Evolutionary conservation across 2,329 filamentous ascomycete species (phyloP).

Genomic region (Ophiostoma tasmaniense): DNA sequence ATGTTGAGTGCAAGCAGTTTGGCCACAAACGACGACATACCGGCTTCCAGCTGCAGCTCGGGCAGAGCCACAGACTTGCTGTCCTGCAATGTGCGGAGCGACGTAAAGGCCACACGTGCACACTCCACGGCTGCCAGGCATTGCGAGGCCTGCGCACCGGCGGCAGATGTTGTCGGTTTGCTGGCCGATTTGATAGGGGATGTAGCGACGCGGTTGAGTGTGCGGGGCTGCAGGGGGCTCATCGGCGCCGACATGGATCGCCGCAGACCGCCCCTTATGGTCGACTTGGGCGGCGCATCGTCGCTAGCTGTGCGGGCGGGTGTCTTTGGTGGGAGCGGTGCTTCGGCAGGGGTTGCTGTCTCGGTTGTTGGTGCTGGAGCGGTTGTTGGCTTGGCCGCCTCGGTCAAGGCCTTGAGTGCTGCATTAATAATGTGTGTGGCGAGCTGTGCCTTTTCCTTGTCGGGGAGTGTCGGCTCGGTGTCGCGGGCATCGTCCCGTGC

Average conservation of each 20-base stretch:
- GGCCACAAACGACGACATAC: slow-evolving; percentile 60
- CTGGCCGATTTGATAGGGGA: slow-evolving; percentile 34
- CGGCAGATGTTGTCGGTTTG: slow-evolving; percentile 16
- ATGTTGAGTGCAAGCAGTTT: slow-evolving; percentile 58
- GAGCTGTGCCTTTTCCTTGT: slow-evolving; percentile 55
- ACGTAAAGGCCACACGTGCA: slow-evolving; percentile 57
- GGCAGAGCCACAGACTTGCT: slow-evolving; percentile 46
- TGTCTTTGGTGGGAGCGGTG: not conserved
- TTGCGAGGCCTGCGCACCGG: slow-evolving; percentile 21
- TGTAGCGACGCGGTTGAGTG: slow-evolving; percentile 52
- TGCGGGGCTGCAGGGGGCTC: slow-evolving; percentile 52
- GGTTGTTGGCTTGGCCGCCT: slow-evolving; percentile 48
- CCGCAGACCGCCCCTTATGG: slow-evolving; percentile 36
- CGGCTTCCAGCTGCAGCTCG: slow-evolving; percentile 61
- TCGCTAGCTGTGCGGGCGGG: slow-evolving; percentile 4
- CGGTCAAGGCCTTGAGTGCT: slow-evolving; percentile 59
- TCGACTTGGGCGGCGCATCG: slow-evolving; percentile 24
- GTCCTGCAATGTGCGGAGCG: slow-evolving; percentile 50
- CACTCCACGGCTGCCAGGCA: slow-evolving; percentile 59
- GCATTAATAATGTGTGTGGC: slow-evolving; percentile 67
- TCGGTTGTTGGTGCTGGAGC: slow-evolving; percentile 23
- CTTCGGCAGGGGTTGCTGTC: not conserved
- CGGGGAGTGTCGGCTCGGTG: slow-evolving; percentile 30
- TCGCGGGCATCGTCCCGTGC: slow-evolving; percentile 15
- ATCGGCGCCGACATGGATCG: slow-evolving; percentile 51